Conservation (phyloP, 306 rosid genomes). For the Citrullus amarus region DNA sequence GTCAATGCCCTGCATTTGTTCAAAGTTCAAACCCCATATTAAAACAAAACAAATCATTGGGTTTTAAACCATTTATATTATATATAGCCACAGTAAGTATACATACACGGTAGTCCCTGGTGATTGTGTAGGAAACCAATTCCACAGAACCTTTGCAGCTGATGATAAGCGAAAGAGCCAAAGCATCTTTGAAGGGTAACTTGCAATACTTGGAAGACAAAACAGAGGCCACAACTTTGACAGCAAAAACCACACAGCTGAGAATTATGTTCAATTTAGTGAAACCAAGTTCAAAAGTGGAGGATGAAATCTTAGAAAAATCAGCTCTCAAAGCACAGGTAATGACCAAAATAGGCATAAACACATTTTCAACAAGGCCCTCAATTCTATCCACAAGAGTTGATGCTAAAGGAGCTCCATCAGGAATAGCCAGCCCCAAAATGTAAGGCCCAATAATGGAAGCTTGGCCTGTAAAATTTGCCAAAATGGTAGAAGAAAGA, state of each 20-base stretch:
- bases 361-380: conserved; percentile 24
- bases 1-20: conserved; percentile 16
- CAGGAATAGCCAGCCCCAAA: conserved; percentile 54
- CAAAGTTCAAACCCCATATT: too few species aligned
- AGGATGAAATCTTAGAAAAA: neutral
- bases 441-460: conserved; percentile 29
- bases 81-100: too few species aligned
- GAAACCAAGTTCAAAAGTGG: neutral
- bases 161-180: conserved; percentile 34
- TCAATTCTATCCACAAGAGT: conserved; percentile 37
- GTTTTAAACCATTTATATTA: too few species aligned
- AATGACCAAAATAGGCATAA: conserved; percentile 40
- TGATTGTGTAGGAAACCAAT: conserved; percentile 17
- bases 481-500: neutral
- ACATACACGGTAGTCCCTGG: conserved; percentile 19
- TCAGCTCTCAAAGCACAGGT: conserved; percentile 36
- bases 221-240: conserved; percentile 25
- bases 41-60: too few species aligned
- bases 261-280: conserved; percentile 5
- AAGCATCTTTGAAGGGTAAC: conserved; percentile 34
- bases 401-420: conserved; percentile 57
- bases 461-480: conserved; percentile 11
- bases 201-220: conserved; percentile 13
- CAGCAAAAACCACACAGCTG: neutral
- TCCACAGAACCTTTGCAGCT: conserved; percentile 45